phyloP scores from a whole-genome alignment of 169 alveolate genomes.

The Plasmodium inui region DNA sequence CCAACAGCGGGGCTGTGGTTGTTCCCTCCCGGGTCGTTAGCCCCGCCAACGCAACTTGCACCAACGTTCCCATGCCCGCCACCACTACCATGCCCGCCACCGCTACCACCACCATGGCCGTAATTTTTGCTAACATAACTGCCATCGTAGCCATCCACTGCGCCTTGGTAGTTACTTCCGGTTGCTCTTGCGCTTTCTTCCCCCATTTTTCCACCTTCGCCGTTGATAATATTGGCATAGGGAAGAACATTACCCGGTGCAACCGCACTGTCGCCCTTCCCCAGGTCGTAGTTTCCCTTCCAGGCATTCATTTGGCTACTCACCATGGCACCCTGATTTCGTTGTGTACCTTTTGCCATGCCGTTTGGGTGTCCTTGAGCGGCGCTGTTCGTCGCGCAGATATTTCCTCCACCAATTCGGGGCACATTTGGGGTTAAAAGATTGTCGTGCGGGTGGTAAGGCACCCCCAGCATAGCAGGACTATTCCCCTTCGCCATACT shows the following conservation, averaged over 20 bases:
- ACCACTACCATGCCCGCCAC: not conserved
- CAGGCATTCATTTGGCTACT: not conserved
- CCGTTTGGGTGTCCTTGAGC: not conserved
- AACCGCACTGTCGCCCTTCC: not conserved
- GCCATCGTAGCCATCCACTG: not conserved
- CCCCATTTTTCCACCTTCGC: not conserved
- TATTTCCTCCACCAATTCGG: not conserved
- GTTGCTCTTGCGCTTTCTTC: not conserved
- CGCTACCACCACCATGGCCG: not conserved
- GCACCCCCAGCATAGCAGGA: not conserved
- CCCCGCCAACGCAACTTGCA: not conserved
- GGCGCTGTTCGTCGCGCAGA: not conserved
- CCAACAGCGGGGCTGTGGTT: not conserved
- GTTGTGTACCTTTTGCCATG: not conserved
- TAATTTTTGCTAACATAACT: not conserved
- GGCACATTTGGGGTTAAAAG: not conserved
- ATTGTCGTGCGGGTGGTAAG: not conserved
- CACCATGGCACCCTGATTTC: not conserved
- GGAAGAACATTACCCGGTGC: not conserved
- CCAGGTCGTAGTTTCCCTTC: not conserved
- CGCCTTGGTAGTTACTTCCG: not conserved
- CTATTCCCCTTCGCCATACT: not conserved
- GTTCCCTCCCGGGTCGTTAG: not conserved
- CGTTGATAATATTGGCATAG: not conserved
- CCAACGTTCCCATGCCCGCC: not conserved